Conservation (phyloP, 2,329 filamentous ascomycete genomes). For the Colletotrichum karsti region DNA sequence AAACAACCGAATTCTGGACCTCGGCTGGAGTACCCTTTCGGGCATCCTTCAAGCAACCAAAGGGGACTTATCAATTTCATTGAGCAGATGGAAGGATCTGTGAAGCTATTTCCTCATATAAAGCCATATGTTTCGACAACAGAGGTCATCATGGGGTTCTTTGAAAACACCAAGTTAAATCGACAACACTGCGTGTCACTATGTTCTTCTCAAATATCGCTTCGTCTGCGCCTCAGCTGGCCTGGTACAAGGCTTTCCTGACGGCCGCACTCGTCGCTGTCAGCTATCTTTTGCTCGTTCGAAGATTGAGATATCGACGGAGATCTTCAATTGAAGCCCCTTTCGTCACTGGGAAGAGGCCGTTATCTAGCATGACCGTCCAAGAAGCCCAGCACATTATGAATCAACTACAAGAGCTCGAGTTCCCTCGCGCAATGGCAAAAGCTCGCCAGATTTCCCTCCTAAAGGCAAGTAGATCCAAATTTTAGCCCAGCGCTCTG, state of each 20-base stretch:
- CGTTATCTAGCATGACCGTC: slow-evolving; percentile 21
- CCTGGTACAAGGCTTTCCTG: not conserved
- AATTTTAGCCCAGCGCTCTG: too few relatives aligned
- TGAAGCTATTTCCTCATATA: not conserved
- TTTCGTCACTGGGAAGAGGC: not conserved
- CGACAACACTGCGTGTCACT: not conserved
- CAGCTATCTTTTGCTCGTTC: not conserved
- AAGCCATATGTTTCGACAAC: not conserved
- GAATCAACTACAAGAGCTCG: slow-evolving; percentile 51
- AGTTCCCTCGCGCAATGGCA: slow-evolving; percentile 62
- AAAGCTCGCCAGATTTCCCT: slow-evolving; percentile 66
- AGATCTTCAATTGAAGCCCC: not conserved
- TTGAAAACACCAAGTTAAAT: too few relatives aligned
- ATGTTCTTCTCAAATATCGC: not conserved
- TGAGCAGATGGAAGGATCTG: too few relatives aligned
- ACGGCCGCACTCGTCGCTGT: not conserved
- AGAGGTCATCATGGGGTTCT: too few relatives aligned
- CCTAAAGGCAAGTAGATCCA: slow-evolving; percentile 56
- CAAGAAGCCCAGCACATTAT: slow-evolving; percentile 46
- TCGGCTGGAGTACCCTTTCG: not conserved
- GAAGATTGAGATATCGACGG: not conserved
- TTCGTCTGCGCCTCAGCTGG: not conserved
- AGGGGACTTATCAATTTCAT: not conserved
- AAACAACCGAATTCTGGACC: not conserved
- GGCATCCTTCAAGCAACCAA: not conserved